A percentile compares a stretch with the other conserved stretches of the same genome.
Evolutionary conservation across 768 basidiomycete genomes (phyloP).

Genomic region (Calocybe gangraenosa): DNA sequence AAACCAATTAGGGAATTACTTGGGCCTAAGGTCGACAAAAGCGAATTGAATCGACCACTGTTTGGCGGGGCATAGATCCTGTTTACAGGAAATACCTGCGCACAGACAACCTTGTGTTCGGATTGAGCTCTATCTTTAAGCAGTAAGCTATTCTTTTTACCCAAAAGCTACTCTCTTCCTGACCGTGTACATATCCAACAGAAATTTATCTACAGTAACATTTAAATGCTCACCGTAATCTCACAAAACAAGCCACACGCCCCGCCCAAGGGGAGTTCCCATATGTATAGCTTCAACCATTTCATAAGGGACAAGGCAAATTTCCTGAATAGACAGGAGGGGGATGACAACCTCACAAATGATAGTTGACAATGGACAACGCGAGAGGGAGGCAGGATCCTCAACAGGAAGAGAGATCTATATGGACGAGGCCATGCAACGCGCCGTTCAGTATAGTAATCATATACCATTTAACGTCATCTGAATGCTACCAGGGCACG

Average conservation of each 20-base stretch:
- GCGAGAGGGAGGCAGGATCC: not conserved
- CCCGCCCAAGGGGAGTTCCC: conserved; percentile 46
- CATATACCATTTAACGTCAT: not conserved
- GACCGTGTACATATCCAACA: conserved; percentile 37
- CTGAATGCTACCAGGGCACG: conserved; percentile 46
- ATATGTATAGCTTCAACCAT: conserved; percentile 41
- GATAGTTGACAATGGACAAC: not conserved
- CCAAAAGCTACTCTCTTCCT: not conserved
- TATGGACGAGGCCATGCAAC: conserved; percentile 47
- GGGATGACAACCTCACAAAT: no score
- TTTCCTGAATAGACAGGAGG: conserved; percentile 41
- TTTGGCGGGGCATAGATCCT: conserved; percentile 52
- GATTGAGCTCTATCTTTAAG: conserved; percentile 55
- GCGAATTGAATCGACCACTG: conserved; percentile 46
- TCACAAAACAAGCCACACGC: conserved; percentile 48
- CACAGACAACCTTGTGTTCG: conserved; percentile 51
- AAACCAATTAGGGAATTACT: conserved; percentile 45
- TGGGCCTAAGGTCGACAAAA: conserved; percentile 56
- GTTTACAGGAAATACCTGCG: conserved; percentile 50
- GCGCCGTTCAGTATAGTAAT: conserved; percentile 41
- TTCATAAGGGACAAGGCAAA: conserved; percentile 32
- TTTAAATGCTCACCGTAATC: conserved; percentile 38
- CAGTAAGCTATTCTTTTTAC: conserved; percentile 32
- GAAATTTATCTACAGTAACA: conserved; percentile 56
- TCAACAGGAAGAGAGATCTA: conserved; percentile 38